Conservation (phyloP, 441 rosid genomes). For the Mallotus repandus region DNA sequence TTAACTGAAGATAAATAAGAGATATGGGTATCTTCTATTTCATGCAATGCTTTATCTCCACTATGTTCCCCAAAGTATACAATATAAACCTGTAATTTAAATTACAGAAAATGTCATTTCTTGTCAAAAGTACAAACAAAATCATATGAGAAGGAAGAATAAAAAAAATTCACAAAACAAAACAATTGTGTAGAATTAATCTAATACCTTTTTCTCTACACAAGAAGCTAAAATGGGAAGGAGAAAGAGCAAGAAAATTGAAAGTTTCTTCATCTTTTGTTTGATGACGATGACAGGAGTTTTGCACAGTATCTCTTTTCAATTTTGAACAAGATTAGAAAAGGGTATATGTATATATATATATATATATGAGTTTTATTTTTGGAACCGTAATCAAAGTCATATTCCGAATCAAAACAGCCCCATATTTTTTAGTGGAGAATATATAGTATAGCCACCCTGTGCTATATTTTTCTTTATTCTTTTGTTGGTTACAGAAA, state of each 20-base stretch:
- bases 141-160: background rate
- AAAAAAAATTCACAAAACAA: background rate
- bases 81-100: conserved; percentile 43
- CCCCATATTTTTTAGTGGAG: background rate
- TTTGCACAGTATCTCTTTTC: background rate
- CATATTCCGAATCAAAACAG: background rate
- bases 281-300: background rate
- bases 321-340: background rate
- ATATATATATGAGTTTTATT: background rate
- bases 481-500: no score
- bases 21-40: conserved; percentile 53
- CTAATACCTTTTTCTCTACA: conserved; percentile 21
- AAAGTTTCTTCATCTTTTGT: conserved; percentile 31
- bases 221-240: conserved; percentile 47
- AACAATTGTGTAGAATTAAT: background rate
- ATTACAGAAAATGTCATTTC: background rate
- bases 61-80: conserved; percentile 54
- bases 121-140: background rate
- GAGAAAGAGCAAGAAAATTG: conserved; percentile 33
- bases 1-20: conserved; percentile 56
- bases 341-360: background rate
- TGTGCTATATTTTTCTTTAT: no score
- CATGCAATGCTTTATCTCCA: conserved; percentile 46
- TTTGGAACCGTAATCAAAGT: background rate
- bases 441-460: no score